Conservation (phyloP, 495 filamentous ascomycete genomes). For the Oleoguttula mirabilis region DNA sequence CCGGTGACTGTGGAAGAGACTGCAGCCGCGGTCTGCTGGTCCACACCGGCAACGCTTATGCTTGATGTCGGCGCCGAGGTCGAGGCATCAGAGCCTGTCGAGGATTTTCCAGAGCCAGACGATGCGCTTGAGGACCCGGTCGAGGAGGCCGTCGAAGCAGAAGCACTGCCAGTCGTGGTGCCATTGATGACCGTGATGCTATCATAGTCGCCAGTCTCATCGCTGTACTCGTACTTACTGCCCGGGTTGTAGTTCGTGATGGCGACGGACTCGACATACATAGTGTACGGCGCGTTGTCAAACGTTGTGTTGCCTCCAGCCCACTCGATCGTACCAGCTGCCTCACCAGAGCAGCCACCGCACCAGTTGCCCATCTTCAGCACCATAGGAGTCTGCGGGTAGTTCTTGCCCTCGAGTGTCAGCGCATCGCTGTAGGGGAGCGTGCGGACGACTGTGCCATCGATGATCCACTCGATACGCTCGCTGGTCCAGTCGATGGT, state of each 20-base stretch:
- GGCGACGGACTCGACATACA: slow-evolving; percentile 56
- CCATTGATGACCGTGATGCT: slow-evolving; percentile 25
- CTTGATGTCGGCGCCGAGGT: slow-evolving; percentile 2
- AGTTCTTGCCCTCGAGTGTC: slow-evolving; percentile 42
- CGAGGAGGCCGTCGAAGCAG: slow-evolving; percentile 1
- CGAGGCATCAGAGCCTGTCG: not conserved
- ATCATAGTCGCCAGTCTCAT: slow-evolving; percentile 42
- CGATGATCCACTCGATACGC: slow-evolving; percentile 60
- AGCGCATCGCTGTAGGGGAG: slow-evolving; percentile 53
- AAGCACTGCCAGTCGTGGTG: not conserved
- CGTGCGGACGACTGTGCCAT: slow-evolving; percentile 54
- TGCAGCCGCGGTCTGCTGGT: slow-evolving; percentile 2
- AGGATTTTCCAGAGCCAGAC: not conserved
- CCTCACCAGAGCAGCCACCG: slow-evolving; percentile 52
- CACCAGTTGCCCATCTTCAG: slow-evolving; percentile 78
- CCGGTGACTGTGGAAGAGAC: slow-evolving; percentile 5
- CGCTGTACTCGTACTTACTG: slow-evolving; percentile 55
- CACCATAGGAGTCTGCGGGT: slow-evolving; percentile 79
- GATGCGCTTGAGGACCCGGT: not conserved
- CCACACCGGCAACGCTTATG: slow-evolving; percentile 1
- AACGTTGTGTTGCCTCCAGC: slow-evolving; percentile 70
- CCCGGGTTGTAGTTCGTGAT: slow-evolving; percentile 59
- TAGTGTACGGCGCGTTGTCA: slow-evolving; percentile 55
- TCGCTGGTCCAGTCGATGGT: slow-evolving; percentile 71
- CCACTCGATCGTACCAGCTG: slow-evolving; percentile 50